Evolutionary conservation across 768 basidiomycete genomes (phyloP), one percentile per base, ranked within the genome.

Genomic region (Tulasnella sp.): DNA sequence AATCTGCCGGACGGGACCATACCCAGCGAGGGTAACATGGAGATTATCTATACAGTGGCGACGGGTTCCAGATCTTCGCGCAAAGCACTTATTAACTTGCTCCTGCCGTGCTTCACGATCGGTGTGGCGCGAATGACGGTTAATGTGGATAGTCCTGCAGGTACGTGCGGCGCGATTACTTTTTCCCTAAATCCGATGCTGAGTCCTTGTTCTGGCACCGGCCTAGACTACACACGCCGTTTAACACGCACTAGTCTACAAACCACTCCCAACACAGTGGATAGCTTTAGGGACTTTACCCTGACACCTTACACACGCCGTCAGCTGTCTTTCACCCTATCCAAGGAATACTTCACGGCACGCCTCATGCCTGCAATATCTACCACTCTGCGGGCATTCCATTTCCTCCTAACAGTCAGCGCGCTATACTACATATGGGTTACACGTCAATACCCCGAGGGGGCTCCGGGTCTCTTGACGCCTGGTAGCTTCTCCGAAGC

Each of bases 321-420:
- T 57, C 75, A 69, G 26, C 48, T 76, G 55, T 76, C 75, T 20
- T 39, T 76, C 75, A 76, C 48, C 48, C 48, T 76, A 32, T 40
- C 39, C 51, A 76, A 61, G 55, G 51, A 32, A 55, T 76, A 46
- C 32, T 39, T 40, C 42, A 37, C 55, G 26, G 40, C 35, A 32
- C 75, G 75, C 29, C 46, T 76, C 51, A 37, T 76, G 39, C 37
- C 75, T 37, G 26, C 74, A 42, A 42, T 46, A 37, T 42, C 48
- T 37, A 20, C 55, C 32, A 61, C 57, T 67, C 32, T 76, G 20
- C 46, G 37, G 57, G 37, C 35, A 3, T 40, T 76, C 18, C 75
- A 57, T n/a, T 61, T 61, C 51, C 32, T 76, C 51, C 37, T 76
- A 39, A 61, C 75, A 32, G 29, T 26, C 5, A 35, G 46, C 55